Base-by-base conservation (phyloP, 106 monocot genomes). In the Apostasia shenzhenica region DNA sequence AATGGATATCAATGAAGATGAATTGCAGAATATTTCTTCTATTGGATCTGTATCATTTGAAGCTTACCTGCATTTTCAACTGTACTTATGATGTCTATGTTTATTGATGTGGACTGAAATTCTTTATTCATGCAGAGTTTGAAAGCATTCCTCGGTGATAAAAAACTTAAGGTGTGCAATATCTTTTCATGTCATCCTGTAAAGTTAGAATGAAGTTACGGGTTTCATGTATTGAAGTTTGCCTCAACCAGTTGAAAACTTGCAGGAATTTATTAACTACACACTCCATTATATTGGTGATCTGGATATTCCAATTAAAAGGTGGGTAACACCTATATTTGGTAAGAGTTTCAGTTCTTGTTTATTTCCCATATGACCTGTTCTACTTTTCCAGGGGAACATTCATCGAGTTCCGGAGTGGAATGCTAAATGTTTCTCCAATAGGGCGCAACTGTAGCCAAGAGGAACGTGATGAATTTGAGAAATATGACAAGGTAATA, bases 271-370 rank as follows among this genome's bases (percentile, higher is more conserved):
- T 58, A 89, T 97, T 59, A 97, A 97, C 72, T 97, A 92, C 55
- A 87, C 92, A 51, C 92, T 97, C 70, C 97, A 97, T 72, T 97
- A 92, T 57, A 92, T 97, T 79, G 97, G 92, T 62, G 97, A 92
- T 74, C 63, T 97, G 72, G 92, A 97, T 67, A 97, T 97, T 59
- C 89, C 95, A 55, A 86, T 89, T 41, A 95, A 95, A 86, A 89
- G 95, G 95, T 92, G 62, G 54, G 67, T 63, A 9, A 51, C 1
- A 14, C 45, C 2, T 3, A 12, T 57, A 46, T 69, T 56, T n/a
- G 61, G 45, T 64, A 41, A 37, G 4, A 54, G 12, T 54, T 8
- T 3, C 11, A 55, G 6, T 26, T 54, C 48, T 59, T 38, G 39
- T 40, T 59, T 59, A 57, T 10, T 55, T 48, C 63, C 72, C 73